Base-by-base conservation (phyloP, 192 early-diverging fungal genomes). In the Podochytrium sp. region DNA sequence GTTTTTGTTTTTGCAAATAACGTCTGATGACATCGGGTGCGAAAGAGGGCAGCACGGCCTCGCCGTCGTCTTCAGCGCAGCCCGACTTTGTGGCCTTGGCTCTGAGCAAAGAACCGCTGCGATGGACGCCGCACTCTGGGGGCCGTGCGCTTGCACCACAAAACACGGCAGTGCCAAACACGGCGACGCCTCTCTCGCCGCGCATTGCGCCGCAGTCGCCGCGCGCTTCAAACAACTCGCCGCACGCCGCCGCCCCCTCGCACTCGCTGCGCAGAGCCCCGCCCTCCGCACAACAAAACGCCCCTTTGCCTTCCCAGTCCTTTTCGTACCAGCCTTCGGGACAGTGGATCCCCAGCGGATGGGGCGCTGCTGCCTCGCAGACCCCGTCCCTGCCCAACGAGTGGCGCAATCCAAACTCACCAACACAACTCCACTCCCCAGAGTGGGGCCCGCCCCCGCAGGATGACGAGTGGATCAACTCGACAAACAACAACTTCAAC, bases 291-390 rank as follows among this genome's bases (percentile, higher is more conserved):
- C 14, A 57, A 1, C 55, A 18, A 27, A 20, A 27, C 14, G n/a
- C 55, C 12, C 29, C 55, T 14, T 57, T 27, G 55, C 55, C 55
- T 2, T 27, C 18, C 55, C 55, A 18, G 55, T 27, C 55, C 18
- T 27, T 20, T 14, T 57, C 55, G 14, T 69, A 69, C 30, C 49
- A 69, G 52, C 66, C 66, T 18, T 55, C 50, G 7, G 30, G 29
- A 12, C 23, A 25, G 23, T 69, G 66, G 66, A 69, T 69, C 35
- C 35, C 66, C 7, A 51, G n/a, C 35, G 66, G 66, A 18, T 69
- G 66, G 66, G 66, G 66, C 2, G 66, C 66, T 35, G 50, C 55
- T 7, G 66, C 55, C 25, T 6, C 25, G 1, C 50, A 51, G 40
- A 69, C 29, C 12, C 10, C 16, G 20, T 62, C 20, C 30, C 30